Conservation (phyloP, 352 stramenopile genomes). For the Hyaloperonospora arabidopsidis region DNA sequence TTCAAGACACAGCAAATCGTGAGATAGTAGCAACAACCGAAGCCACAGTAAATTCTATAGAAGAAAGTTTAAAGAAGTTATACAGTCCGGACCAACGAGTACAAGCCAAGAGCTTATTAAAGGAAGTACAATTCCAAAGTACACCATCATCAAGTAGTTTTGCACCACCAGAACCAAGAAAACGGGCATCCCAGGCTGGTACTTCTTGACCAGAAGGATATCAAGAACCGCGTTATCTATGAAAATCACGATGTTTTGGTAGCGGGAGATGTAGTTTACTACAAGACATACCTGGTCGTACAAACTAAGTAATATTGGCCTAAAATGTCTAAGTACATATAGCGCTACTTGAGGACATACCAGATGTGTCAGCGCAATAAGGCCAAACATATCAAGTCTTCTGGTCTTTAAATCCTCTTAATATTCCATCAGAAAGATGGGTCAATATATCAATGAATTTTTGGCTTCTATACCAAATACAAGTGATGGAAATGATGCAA, state of each 20-base stretch:
- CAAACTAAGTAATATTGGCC: slow-evolving; percentile 11
- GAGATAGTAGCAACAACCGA: slow-evolving; percentile 3
- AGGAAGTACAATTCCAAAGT: too few relatives aligned
- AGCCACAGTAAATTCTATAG: background rate
- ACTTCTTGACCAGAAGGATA: slow-evolving; percentile 11
- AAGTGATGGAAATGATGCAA: too few relatives aligned
- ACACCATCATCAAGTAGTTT: too few relatives aligned
- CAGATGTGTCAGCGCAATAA: slow-evolving; percentile 21
- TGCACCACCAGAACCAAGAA: too few relatives aligned
- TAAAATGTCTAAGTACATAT: slow-evolving; percentile 18
- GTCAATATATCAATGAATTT: too few relatives aligned
- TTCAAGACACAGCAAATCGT: background rate
- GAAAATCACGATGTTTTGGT: slow-evolving; percentile 10
- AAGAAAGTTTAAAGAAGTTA: background rate
- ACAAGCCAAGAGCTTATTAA: too few relatives aligned
- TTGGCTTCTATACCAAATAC: too few relatives aligned
- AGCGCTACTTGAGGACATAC: slow-evolving; percentile 2
- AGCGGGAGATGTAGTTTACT: slow-evolving; percentile 6
- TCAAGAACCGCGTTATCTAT: slow-evolving; percentile 15
- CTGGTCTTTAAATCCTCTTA: too few relatives aligned
- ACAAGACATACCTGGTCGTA: slow-evolving; percentile 9
- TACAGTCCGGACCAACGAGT: slow-evolving; percentile 5
- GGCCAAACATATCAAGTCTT: too few relatives aligned
- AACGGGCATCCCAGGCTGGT: slow-evolving; percentile 1
- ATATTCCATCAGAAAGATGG: too few relatives aligned